A percentile compares a stretch with the other conserved stretches of the same genome.
Evolutionary conservation across 176 grass and related monocot species (phyloP).

Genomic region (Saccharum officinarum): DNA sequence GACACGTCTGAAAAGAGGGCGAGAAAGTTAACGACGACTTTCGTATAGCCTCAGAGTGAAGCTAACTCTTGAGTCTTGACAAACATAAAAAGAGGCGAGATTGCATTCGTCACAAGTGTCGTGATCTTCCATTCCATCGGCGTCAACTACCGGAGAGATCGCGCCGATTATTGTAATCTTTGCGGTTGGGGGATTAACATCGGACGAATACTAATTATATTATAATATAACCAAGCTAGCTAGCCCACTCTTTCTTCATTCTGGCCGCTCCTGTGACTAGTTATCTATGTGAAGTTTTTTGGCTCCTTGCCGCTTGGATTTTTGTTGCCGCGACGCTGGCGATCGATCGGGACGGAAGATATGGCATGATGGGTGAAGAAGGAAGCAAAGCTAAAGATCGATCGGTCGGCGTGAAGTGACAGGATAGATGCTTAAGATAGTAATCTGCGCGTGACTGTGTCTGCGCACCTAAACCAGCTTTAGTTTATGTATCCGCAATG

Average conservation of each 20-base stretch:
- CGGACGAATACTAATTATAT: background rate
- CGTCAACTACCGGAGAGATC: slow-evolving; percentile 14
- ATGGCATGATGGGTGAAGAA: too few species aligned
- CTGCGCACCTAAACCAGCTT: background rate
- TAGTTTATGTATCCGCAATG: background rate
- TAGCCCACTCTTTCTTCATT: background rate
- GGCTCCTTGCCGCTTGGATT: background rate
- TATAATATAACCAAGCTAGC: background rate
- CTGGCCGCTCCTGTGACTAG: background rate
- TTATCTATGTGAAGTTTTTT: background rate
- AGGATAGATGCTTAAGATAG: background rate
- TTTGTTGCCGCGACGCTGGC: background rate
- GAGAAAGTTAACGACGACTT: slow-evolving; percentile 24
- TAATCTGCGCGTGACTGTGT: background rate
- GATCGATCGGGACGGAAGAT: background rate
- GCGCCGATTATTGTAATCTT: slow-evolving; percentile 22
- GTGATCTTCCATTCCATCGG: slow-evolving; percentile 3
- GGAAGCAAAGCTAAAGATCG: background rate
- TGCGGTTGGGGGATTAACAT: slow-evolving; percentile 26
- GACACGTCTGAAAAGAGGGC: slow-evolving; percentile 11
- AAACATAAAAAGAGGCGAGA: background rate
- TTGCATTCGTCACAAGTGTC: slow-evolving; percentile 14
- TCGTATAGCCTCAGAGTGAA: slow-evolving; percentile 32
- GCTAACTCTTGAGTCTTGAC: slow-evolving; percentile 5
- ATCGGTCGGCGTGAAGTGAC: background rate